These are phyloP conservation scores for Penicillium polonicum DNA, from an alignment of 2,329 filamentous ascomycete species.

Conservation along the genomic window DNA sequence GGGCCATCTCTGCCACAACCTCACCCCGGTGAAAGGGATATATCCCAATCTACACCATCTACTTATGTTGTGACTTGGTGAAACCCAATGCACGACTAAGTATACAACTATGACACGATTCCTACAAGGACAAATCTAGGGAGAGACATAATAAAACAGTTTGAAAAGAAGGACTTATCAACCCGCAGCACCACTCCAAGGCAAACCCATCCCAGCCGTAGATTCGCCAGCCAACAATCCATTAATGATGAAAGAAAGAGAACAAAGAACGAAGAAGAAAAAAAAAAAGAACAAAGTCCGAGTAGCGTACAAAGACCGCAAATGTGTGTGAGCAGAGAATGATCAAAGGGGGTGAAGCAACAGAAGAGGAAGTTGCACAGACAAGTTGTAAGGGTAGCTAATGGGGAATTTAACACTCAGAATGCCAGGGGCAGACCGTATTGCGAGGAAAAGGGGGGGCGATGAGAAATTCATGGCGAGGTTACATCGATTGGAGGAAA, in stretches of 20 bases:
- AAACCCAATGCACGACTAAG: not conserved
- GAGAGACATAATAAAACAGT: not conserved
- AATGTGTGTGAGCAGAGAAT: constrained; percentile 18
- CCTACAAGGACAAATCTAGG: not conserved
- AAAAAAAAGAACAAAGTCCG: constrained; percentile 12
- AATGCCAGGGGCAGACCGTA: not conserved
- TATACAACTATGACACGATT: not conserved
- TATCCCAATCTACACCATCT: not conserved
- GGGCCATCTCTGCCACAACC: not conserved
- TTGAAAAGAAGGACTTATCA: constrained; percentile 17
- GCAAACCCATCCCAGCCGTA: constrained; percentile 30
- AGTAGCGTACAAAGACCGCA: constrained; percentile 5
- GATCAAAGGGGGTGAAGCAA: constrained; percentile 2
- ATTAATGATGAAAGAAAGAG: constrained; percentile 27
- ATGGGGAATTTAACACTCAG: not conserved
- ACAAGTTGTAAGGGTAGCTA: not conserved
- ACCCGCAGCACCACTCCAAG: constrained; percentile 25
- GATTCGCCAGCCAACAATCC: constrained; percentile 31
- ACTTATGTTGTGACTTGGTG: not conserved
- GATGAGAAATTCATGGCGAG: constrained; percentile 1
- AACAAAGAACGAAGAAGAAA: constrained; percentile 16
- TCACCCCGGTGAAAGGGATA: not conserved
- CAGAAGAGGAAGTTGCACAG: not conserved
- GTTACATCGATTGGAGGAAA: constrained; percentile 6
- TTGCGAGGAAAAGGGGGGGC: not conserved